Conservation (phyloP, 768 basidiomycete genomes). For the Saitozyma sp. region DNA sequence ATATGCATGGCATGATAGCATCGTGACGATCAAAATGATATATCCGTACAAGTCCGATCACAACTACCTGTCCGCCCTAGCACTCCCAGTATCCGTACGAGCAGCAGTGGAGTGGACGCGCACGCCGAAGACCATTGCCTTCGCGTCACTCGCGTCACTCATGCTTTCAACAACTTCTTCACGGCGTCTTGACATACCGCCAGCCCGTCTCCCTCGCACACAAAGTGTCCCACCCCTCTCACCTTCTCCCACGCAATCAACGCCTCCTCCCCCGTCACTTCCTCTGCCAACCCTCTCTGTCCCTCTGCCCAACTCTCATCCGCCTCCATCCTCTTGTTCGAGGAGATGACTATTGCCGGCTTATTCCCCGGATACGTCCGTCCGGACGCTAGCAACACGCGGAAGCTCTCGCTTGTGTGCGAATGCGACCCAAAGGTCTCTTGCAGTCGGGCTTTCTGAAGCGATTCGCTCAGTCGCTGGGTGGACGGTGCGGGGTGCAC, state of each 20-base stretch:
- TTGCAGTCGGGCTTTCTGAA: slow-evolving; percentile 47
- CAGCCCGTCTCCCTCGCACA: slow-evolving; percentile 28
- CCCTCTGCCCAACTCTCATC: slow-evolving; percentile 46
- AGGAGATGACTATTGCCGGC: slow-evolving; percentile 40
- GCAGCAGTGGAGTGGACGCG: too few relatives aligned
- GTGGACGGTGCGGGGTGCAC: slow-evolving; percentile 36
- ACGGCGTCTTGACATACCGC: slow-evolving; percentile 27
- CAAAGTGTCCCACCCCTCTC: slow-evolving; percentile 20
- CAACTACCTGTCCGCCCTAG: too few relatives aligned
- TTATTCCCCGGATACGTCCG: slow-evolving; percentile 33
- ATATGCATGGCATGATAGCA: too few relatives aligned
- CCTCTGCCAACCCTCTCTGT: slow-evolving; percentile 46
- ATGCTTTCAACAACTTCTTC: slow-evolving; percentile 19
- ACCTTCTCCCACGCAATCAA: slow-evolving; percentile 38
- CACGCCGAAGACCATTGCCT: too few relatives aligned
- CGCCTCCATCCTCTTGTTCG: slow-evolving; percentile 31
- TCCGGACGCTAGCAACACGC: slow-evolving; percentile 30
- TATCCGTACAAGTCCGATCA: too few relatives aligned
- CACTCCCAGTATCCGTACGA: too few relatives aligned
- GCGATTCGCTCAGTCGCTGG: slow-evolving; percentile 33
- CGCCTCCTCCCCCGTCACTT: slow-evolving; percentile 46
- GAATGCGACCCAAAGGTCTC: slow-evolving; percentile 47
- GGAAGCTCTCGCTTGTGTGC: slow-evolving; percentile 40
- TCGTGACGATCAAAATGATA: too few relatives aligned
- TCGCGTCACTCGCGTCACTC: background rate